Base-by-base conservation (phyloP, 129 eudicot genomes). In the Flaveria brownii region DNA sequence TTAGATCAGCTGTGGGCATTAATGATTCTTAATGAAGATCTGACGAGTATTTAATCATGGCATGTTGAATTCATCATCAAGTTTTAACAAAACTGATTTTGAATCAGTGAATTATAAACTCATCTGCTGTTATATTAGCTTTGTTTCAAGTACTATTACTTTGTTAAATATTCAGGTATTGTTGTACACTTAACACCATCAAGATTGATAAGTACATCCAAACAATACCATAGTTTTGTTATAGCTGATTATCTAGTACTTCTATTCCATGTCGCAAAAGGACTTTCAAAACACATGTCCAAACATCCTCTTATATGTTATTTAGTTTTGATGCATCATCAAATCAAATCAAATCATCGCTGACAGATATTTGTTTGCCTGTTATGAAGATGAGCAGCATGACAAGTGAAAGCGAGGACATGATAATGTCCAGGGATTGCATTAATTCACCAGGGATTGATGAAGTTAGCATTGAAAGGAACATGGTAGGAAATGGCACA, bases 351-450 rank as follows among this genome's bases (percentile, higher is more conserved):
- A 50, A 33, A 25, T 71, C 9, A 10, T 51, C 18, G 8, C 54
- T 76, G 68, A 81, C 61, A 67, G 45, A 11, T 39, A 12, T 57
- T 25, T 22, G 25, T 59, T 60, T 71, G 3, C 39, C 68, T 62
- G 68, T 70, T 77, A 71, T 56, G 71, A 22, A 52, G 85, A 86
- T 88, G 89, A 88, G 83, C 64, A 84, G 75, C 82, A 88, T 84
- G 92, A 83, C 91, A 45, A 88, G 90, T 69, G 96, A 85, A 52
- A 85, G 88, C 30, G 90, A 90, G 52, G 96, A 90, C 41, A 83
- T 61, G 82, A 77, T 75, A 70, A 45, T 78, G 43, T 74, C 88
- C 41, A 80, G 70, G 56, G 83, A 78, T 75, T 77, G 83, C 55
- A 60, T 74, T 3, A 85, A 64, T 79, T 89, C 97, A 63, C 89